These are phyloP conservation scores for Hypoxylon sp. DNA, from an alignment of 2,329 filamentous ascomycete species.

Conservation along the genomic window DNA sequence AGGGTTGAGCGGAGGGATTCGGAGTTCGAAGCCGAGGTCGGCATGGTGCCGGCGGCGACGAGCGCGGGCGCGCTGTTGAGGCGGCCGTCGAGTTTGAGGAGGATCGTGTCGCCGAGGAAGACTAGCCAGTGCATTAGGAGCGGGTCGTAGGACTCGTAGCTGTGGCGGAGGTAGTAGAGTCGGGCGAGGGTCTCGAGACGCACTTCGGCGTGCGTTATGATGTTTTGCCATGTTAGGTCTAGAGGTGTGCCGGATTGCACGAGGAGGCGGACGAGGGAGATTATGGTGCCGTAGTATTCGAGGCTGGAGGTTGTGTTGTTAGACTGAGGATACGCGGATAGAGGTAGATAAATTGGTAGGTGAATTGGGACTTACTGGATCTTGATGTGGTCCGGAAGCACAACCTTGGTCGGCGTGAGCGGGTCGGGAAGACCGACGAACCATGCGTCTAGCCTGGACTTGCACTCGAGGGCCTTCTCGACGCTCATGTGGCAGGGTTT, in stretches of 20 bases:
- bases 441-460: constrained; percentile 43
- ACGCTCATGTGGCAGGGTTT: constrained; percentile 33
- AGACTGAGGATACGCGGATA: neutral
- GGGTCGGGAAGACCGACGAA: constrained; percentile 48
- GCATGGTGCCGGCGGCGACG: constrained; percentile 11
- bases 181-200: constrained; percentile 55
- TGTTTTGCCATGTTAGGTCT: constrained; percentile 33
- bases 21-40: constrained; percentile 17
- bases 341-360: neutral
- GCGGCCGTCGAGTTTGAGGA: constrained; percentile 48
- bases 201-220: constrained; percentile 49
- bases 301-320: constrained; percentile 11
- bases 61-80: constrained; percentile 37
- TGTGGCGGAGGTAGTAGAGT: constrained; percentile 56
- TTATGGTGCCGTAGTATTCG: constrained; percentile 40
- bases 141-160: constrained; percentile 52
- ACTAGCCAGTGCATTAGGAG: constrained; percentile 56
- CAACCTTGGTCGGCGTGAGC: constrained; percentile 49
- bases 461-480: constrained; percentile 47
- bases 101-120: constrained; percentile 49
- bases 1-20: constrained; percentile 55
- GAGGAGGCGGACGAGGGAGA: constrained; percentile 42
- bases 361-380: constrained; percentile 45
- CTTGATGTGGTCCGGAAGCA: constrained; percentile 53
- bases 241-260: constrained; percentile 12